Conservation (phyloP, 805 yeast genomes). For the Cyberlindnera veronae region DNA sequence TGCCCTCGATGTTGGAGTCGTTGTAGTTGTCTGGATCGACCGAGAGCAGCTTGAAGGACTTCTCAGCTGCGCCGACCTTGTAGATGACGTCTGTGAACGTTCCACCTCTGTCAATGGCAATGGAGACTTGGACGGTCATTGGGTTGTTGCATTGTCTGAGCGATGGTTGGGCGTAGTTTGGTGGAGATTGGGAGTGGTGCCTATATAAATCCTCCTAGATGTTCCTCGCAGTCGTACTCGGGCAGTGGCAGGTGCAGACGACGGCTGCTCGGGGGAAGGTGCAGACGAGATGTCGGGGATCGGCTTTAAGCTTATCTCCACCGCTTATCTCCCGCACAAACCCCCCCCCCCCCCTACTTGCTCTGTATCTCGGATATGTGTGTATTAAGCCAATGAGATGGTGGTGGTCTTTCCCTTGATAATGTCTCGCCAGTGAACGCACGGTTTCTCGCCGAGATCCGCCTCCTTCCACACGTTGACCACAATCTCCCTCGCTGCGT, state of each 20-base stretch:
- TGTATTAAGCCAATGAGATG: conserved; percentile 39
- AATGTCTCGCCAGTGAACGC: conserved; percentile 37
- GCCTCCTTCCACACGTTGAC: conserved; percentile 39
- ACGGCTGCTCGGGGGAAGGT: background rate
- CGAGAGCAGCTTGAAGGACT: conserved; percentile 42
- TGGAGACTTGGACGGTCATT: conserved; percentile 16
- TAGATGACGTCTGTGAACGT: conserved; percentile 19
- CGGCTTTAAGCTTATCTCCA: no score
- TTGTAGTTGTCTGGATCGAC: conserved; percentile 44
- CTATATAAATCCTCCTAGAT: no score
- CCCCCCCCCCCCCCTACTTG: no score
- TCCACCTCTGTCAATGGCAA: conserved; percentile 21
- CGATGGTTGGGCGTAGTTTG: no score
- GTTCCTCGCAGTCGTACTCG: background rate
- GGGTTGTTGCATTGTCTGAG: no score
- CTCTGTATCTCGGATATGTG: no score
- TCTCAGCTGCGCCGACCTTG: conserved; percentile 13
- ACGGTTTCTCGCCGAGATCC: conserved; percentile 29
- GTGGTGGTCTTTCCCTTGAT: conserved; percentile 34
- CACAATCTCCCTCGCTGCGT: conserved; percentile 34
- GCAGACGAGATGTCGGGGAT: background rate
- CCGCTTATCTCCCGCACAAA: no score
- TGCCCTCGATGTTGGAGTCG: conserved; percentile 52
- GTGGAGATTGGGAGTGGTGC: no score
- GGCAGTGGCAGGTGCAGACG: background rate